Evolutionary conservation across 805 yeast genomes (phyloP).

Genomic region (Barnettozyma sucrosica): DNA sequence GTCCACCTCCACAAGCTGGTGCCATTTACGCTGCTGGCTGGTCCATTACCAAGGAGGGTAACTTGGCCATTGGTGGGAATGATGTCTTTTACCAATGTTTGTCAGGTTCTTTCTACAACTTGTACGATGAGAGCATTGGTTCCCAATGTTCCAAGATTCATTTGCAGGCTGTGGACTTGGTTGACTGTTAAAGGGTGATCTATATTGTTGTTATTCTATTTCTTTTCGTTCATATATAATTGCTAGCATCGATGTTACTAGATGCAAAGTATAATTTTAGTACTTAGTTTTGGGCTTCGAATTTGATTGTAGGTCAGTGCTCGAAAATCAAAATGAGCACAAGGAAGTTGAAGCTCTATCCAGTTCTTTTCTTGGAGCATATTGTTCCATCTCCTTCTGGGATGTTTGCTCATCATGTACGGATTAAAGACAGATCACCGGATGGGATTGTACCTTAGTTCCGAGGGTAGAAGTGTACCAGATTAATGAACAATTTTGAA

Average conservation of each 20-base stretch:
- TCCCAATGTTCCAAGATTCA: slow-evolving; percentile 58
- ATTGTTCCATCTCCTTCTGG: too few relatives aligned
- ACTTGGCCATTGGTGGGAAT: slow-evolving; percentile 56
- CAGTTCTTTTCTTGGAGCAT: too few relatives aligned
- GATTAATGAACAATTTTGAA: too few relatives aligned
- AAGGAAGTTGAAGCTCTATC: too few relatives aligned
- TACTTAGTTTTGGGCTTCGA: background rate
- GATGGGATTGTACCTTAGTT: too few relatives aligned
- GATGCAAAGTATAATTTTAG: background rate
- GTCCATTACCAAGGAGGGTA: slow-evolving; percentile 47
- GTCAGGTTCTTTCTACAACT: slow-evolving; percentile 73
- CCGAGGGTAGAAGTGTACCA: too few relatives aligned
- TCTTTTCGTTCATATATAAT: background rate
- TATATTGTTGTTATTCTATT: background rate
- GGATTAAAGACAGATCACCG: too few relatives aligned
- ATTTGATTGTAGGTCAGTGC: background rate
- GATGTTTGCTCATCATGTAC: too few relatives aligned
- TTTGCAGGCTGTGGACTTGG: slow-evolving; percentile 51
- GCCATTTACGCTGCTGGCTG: slow-evolving; percentile 67
- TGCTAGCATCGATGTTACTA: background rate
- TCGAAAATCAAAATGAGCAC: too few relatives aligned
- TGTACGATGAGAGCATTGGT: slow-evolving; percentile 61
- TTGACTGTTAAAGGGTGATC: slow-evolving; percentile 38
- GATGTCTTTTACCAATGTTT: slow-evolving; percentile 67
- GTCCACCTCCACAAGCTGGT: slow-evolving; percentile 82